These are phyloP conservation scores for Pascua guehoae DNA, from an alignment of 1,284 basidiomycete genomes.

Conservation along the genomic window DNA sequence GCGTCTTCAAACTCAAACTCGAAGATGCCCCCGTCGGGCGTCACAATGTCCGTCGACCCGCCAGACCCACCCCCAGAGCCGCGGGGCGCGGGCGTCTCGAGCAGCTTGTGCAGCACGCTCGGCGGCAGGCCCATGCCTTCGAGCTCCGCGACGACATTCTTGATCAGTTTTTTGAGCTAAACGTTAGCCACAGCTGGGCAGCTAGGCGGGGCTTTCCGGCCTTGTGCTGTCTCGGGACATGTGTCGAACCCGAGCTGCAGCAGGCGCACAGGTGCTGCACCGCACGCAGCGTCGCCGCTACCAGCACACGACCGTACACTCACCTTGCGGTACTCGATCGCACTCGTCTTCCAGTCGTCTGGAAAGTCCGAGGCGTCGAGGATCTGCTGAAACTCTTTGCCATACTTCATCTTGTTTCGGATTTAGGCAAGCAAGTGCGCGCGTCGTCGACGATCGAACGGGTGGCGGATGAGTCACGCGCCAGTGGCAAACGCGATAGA, in stretches of 20 bases:
- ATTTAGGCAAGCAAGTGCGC: too few species aligned
- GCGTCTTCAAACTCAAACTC: conserved; percentile 47
- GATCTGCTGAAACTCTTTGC: conserved; percentile 50
- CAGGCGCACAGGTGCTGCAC: neutral
- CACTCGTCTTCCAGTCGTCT: conserved; percentile 54
- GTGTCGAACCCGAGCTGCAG: neutral
- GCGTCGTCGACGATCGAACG: too few species aligned
- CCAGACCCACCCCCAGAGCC: too few species aligned
- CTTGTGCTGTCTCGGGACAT: neutral
- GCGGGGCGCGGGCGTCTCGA: conserved; percentile 37
- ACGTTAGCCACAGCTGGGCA: conserved; percentile 2
- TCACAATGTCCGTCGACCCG: too few species aligned
- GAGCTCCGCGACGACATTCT: conserved; percentile 78
- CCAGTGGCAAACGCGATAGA: neutral
- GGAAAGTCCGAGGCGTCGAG: conserved; percentile 48
- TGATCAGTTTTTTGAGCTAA: conserved; percentile 89
- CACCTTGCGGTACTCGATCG: conserved; percentile 83
- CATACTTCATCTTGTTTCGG: conserved; percentile 45
- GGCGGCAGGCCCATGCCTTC: conserved; percentile 70
- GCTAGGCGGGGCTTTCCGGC: neutral
- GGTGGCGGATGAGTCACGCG: neutral
- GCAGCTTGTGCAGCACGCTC: conserved; percentile 55
- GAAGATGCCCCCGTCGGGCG: conserved; percentile 25
- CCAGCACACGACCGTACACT: conserved; percentile 11
- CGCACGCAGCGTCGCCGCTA: neutral